These are phyloP conservation scores for Populus trichocarpa DNA, from an alignment of 441 rosid species.

Conservation along the genomic window DNA sequence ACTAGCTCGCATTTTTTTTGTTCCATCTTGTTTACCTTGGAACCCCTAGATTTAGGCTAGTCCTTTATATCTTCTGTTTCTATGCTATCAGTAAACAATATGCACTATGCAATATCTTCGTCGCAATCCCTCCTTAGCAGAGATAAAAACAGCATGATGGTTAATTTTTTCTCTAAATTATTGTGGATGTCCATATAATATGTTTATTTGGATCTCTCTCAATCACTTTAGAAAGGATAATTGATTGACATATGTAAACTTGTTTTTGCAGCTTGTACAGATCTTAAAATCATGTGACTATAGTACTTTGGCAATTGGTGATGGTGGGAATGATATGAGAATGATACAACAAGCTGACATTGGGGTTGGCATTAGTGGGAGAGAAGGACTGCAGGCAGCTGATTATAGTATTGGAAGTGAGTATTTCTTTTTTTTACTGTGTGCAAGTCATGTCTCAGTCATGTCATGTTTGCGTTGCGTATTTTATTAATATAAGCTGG, in stretches of 20 bases:
- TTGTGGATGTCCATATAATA: too few species aligned
- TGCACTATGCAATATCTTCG: not conserved
- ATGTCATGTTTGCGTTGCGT: not conserved
- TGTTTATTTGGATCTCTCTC: not conserved
- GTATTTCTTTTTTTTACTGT: not conserved
- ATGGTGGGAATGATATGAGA: conserved; percentile 99
- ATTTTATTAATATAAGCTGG: not conserved
- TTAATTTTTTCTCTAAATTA: too few species aligned
- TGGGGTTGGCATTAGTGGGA: conserved; percentile 97
- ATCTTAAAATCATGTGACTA: conserved; percentile 92
- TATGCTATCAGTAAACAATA: not conserved
- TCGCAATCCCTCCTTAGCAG: not conserved
- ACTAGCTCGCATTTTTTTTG: not conserved
- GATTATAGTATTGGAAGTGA: conserved; percentile 99
- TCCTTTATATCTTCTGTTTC: not conserved
- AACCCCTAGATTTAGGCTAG: not conserved
- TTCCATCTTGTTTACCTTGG: not conserved
- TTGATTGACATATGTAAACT: not conserved
- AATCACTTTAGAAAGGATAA: not conserved
- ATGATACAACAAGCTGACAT: conserved; percentile 99
- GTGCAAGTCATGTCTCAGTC: not conserved
- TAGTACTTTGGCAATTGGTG: conserved; percentile 96
- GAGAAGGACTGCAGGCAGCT: conserved; percentile 99
- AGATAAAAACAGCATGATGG: too few species aligned
- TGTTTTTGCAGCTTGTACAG: conserved; percentile 75